phyloP scores from a whole-genome alignment of 2,329 filamentous ascomycete species.

The Fusarium humuli region DNA sequence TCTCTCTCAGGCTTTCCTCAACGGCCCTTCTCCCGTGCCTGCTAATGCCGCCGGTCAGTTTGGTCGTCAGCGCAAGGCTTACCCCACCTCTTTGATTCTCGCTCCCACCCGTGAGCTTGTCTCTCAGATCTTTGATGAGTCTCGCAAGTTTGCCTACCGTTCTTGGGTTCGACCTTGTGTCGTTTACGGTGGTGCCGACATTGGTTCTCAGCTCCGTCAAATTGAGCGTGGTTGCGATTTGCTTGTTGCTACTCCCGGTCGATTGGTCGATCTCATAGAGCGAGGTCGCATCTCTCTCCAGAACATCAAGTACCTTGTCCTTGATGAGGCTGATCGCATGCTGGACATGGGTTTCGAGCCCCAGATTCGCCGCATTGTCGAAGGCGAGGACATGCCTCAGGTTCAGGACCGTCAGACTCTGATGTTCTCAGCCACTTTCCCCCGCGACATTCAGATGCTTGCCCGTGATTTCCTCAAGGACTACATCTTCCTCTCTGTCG shows the following conservation, averaged over 20 bases:
- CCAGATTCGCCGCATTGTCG: conserved; percentile 97
- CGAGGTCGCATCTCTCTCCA: conserved; percentile 96
- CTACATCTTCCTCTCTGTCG: conserved; percentile 98
- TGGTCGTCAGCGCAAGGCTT: conserved; percentile 96
- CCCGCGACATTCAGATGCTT: conserved; percentile 98
- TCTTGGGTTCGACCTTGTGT: conserved; percentile 99
- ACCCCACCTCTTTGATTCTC: conserved; percentile 94
- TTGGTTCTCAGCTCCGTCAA: conserved; percentile 96
- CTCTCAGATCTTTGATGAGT: conserved; percentile 97
- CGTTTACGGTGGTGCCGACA: conserved; percentile 98
- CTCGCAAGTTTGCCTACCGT: conserved; percentile 98
- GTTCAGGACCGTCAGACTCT: conserved; percentile 91
- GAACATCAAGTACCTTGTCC: conserved; percentile 99
- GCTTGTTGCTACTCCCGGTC: conserved; percentile 94
- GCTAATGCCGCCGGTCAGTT: conserved; percentile 75
- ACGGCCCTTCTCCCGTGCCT: conserved; percentile 80
- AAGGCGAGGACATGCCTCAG: conserved; percentile 96
- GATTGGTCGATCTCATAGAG: conserved; percentile 97
- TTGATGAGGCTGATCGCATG: conserved; percentile 99
- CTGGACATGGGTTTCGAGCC: conserved; percentile 99
- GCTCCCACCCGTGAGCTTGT: conserved; percentile 98
- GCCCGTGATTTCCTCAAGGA: conserved; percentile 99
- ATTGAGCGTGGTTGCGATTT: conserved; percentile 98
- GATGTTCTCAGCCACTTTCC: conserved; percentile 99
- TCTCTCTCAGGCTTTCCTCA: conserved; percentile 94